These are phyloP conservation scores for Xylaria hypoxylon DNA, from an alignment of 2,329 filamentous ascomycete genomes.

Conservation along the genomic window DNA sequence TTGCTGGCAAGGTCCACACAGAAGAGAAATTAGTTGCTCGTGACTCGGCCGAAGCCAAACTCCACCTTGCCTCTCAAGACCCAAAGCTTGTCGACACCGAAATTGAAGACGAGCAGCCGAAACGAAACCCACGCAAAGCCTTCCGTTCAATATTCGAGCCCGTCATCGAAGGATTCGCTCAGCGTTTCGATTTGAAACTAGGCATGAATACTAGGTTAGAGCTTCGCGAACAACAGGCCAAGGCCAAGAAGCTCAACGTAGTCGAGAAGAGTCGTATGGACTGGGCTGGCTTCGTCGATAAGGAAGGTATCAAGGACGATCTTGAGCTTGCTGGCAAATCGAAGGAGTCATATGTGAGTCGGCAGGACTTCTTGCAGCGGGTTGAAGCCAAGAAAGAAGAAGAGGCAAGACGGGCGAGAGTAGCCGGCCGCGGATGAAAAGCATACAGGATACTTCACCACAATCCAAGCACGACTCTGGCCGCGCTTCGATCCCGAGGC, in stretches of 20 bases:
- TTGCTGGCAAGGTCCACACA: slow-evolving; percentile 77
- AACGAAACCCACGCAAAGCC: slow-evolving; percentile 63
- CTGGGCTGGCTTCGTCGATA: slow-evolving; percentile 78
- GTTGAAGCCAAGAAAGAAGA: slow-evolving; percentile 73
- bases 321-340: slow-evolving; percentile 72
- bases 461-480: background rate
- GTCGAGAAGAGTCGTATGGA: slow-evolving; percentile 80
- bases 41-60: slow-evolving; percentile 73
- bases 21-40: slow-evolving; percentile 77
- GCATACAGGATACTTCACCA: background rate
- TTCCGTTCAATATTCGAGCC: slow-evolving; percentile 75
- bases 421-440: slow-evolving; percentile 55
- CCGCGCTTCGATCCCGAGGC: background rate
- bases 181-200: slow-evolving; percentile 69
- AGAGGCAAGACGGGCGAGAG: slow-evolving; percentile 66
- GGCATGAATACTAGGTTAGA: slow-evolving; percentile 62
- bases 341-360: slow-evolving; percentile 71
- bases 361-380: slow-evolving; percentile 73
- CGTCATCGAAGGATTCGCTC: slow-evolving; percentile 56
- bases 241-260: slow-evolving; percentile 74
- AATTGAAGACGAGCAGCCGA: slow-evolving; percentile 51
- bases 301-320: slow-evolving; percentile 77
- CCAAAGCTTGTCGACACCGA: slow-evolving; percentile 46
- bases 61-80: slow-evolving; percentile 68
- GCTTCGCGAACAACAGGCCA: slow-evolving; percentile 60